phyloP scores from a whole-genome alignment of 148 eudicot species.

The Tetragonia tetragonoides region DNA sequence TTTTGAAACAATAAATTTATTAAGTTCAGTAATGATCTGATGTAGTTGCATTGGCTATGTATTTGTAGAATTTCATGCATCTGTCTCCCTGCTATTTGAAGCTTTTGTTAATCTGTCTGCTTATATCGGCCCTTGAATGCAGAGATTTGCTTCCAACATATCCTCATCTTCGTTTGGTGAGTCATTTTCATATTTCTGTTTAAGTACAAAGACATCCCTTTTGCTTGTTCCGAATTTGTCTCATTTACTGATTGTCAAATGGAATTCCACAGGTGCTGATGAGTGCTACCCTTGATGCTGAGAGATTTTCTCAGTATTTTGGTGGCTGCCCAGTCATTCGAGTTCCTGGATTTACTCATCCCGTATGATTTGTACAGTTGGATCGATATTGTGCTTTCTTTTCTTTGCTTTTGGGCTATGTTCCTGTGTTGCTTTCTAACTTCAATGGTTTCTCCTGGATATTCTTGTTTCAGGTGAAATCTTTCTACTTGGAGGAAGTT shows the following conservation, averaged over 20 bases:
- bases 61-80: conserved; percentile 16
- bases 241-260: conserved; percentile 17
- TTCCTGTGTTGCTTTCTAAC: not conserved
- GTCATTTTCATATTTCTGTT: conserved; percentile 19
- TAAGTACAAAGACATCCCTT: not conserved
- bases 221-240: not conserved
- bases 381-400: not conserved
- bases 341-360: conserved; percentile 96
- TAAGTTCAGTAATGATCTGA: conserved; percentile 6
- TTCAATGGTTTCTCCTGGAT: not conserved
- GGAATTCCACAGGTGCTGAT: conserved; percentile 63
- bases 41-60: conserved; percentile 19
- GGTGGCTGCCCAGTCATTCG: conserved; percentile 90
- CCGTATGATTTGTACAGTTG: conserved; percentile 48
- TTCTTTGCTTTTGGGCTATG: conserved; percentile 7
- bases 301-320: conserved; percentile 88
- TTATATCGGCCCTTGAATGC: conserved; percentile 38
- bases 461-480: conserved; percentile 61
- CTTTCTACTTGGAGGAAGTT: conserved; percentile 78
- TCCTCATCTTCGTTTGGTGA: conserved; percentile 81
- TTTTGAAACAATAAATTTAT: not conserved
- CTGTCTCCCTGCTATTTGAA: conserved; percentile 21
- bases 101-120: conserved; percentile 22
- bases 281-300: conserved; percentile 99
- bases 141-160: conserved; percentile 89